A percentile compares a stretch with the other conserved stretches of the same genome.
These are phyloP conservation scores for Phytophthora hibernalis DNA, from an alignment of 352 stramenopile genomes.

Conservation along the genomic window DNA sequence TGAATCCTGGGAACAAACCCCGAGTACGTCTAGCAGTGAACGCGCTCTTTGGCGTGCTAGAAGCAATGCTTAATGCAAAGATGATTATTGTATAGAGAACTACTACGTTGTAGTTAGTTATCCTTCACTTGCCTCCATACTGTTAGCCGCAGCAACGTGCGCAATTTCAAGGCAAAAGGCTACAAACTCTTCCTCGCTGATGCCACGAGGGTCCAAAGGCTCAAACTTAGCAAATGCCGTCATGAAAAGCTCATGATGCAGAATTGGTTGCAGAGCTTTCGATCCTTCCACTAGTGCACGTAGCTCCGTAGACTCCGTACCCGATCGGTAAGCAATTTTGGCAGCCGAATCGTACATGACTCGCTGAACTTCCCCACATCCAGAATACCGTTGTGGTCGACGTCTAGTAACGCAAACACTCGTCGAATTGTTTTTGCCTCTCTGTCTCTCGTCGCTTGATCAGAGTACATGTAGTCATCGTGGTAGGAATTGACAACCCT, in stretches of 20 bases:
- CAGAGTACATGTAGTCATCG: not conserved
- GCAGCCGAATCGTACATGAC: slow-evolving; percentile 47
- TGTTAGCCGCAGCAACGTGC: slow-evolving; percentile 36
- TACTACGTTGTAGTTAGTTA: not conserved
- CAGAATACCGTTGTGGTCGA: slow-evolving; percentile 62
- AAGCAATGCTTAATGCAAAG: slow-evolving; percentile 40
- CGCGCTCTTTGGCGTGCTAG: slow-evolving; percentile 34
- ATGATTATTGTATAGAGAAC: slow-evolving; percentile 20
- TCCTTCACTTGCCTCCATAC: slow-evolving; percentile 17
- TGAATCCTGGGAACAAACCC: slow-evolving; percentile 14
- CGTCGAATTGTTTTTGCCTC: slow-evolving; percentile 59
- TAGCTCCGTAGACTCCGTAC: slow-evolving; percentile 26
- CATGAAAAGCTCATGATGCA: slow-evolving; percentile 68
- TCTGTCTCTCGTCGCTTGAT: slow-evolving; percentile 31
- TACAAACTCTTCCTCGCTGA: slow-evolving; percentile 77
- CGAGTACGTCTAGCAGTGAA: slow-evolving; percentile 20
- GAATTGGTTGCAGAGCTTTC: slow-evolving; percentile 60
- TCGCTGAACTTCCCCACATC: slow-evolving; percentile 63
- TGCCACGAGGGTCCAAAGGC: slow-evolving; percentile 60
- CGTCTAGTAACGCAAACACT: slow-evolving; percentile 67
- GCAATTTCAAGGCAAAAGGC: slow-evolving; percentile 78
- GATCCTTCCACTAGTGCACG: slow-evolving; percentile 49
- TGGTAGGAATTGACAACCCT: not conserved
- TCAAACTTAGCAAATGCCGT: slow-evolving; percentile 70
- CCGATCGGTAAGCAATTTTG: not conserved